A percentile compares a stretch with the other conserved stretches of the same genome.
Conservation (phyloP, 2,329 filamentous ascomycete species). For the Fusarium equiseti region DNA sequence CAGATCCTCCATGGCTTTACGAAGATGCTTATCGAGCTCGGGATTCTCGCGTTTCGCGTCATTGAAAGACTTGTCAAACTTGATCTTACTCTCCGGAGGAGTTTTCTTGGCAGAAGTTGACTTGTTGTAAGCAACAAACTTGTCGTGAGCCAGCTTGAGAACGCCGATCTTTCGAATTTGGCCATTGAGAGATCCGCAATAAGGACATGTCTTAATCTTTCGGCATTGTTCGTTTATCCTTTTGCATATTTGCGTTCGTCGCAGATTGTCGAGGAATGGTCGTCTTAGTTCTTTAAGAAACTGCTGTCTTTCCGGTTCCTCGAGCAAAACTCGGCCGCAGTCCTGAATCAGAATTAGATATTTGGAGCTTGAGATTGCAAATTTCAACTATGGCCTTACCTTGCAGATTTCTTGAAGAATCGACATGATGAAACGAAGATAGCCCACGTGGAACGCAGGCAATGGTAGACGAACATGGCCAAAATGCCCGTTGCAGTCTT, state of each 20-base stretch:
- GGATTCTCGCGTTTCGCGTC: conserved; percentile 81
- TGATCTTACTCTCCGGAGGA: conserved; percentile 82
- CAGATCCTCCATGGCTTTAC: conserved; percentile 93
- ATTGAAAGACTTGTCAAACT: conserved; percentile 87
- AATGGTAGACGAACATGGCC: conserved; percentile 91
- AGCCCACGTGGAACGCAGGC: conserved; percentile 95
- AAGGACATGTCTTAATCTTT: conserved; percentile 85
- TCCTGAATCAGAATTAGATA: conserved; percentile 59
- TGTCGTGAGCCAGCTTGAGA: conserved; percentile 95
- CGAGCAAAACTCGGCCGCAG: conserved; percentile 85
- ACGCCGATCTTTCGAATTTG: conserved; percentile 91
- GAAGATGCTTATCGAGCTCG: conserved; percentile 90
- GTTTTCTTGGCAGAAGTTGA: conserved; percentile 89
- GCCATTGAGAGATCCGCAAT: conserved; percentile 86
- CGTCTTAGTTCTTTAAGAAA: conserved; percentile 85
- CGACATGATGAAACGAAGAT: conserved; percentile 91
- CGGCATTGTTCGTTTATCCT: conserved; percentile 89
- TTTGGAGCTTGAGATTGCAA: neutral
- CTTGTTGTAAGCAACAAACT: conserved; percentile 87
- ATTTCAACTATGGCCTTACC: conserved; percentile 47
- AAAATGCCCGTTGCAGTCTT: conserved; percentile 94
- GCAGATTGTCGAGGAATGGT: conserved; percentile 87
- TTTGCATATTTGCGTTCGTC: conserved; percentile 85
- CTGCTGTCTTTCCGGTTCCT: conserved; percentile 80
- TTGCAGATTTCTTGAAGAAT: conserved; percentile 98